Evolutionary conservation across 352 stramenopile species (phyloP).

Genomic region (Phytophthora agathidicida): DNA sequence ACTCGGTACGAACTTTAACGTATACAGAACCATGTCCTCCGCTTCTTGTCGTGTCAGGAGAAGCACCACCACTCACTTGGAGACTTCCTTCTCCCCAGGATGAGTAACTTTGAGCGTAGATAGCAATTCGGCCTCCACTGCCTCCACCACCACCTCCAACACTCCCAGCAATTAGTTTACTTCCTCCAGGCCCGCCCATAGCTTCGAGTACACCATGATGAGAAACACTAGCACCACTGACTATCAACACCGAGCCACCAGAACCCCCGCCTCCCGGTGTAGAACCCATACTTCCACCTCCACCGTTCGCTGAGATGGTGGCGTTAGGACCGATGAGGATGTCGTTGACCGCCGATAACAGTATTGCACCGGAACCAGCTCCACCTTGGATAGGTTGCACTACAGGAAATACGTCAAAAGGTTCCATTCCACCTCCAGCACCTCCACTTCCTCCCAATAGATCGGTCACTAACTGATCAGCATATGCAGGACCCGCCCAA

Average conservation of each 20-base stretch:
- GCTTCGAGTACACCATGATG: constrained; percentile 82
- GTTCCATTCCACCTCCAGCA: constrained; percentile 80
- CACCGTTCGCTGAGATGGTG: constrained; percentile 82
- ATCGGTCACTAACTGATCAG: constrained; percentile 63
- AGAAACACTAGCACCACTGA: constrained; percentile 53
- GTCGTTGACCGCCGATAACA: constrained; percentile 94
- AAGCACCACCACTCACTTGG: constrained; percentile 71
- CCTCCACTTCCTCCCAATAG: constrained; percentile 93
- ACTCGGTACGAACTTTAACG: constrained; percentile 48
- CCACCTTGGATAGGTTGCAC: constrained; percentile 86
- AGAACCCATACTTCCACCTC: constrained; percentile 49
- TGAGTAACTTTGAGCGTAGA: constrained; percentile 93
- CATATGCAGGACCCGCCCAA: constrained; percentile 40
- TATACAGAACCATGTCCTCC: constrained; percentile 48
- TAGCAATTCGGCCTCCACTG: constrained; percentile 84
- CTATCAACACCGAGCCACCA: constrained; percentile 55
- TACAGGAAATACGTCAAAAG: constrained; percentile 78
- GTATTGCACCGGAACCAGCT: constrained; percentile 86
- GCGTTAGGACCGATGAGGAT: constrained; percentile 87
- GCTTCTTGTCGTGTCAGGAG: constrained; percentile 42
- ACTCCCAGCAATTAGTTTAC: constrained; percentile 24
- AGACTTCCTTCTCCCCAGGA: constrained; percentile 86
- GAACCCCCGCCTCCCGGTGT: constrained; percentile 69
- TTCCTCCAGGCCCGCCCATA: constrained; percentile 82
- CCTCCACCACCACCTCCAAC: constrained; percentile 80